Percentiles rank a stretch among this genome's conserved stretches.
These are phyloP conservation scores for Andrographis paniculata DNA, from an alignment of 305 asterid species.

Conservation along the genomic window DNA sequence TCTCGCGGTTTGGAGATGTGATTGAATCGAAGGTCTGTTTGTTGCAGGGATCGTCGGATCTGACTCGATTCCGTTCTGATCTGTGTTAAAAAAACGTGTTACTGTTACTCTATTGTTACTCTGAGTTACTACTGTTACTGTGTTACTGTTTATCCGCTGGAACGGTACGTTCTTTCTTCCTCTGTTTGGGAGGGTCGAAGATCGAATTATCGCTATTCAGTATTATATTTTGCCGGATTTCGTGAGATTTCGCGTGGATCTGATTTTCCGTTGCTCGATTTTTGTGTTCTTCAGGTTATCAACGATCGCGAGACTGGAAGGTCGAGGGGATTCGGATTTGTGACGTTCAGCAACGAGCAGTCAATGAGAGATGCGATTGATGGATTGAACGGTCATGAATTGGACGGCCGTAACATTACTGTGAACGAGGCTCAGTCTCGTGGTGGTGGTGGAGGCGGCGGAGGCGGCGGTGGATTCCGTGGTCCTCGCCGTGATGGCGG, in stretches of 20 bases:
- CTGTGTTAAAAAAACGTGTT: constrained; percentile 1
- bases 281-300: constrained; percentile 29
- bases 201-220: constrained; percentile 44
- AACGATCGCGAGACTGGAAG: constrained; percentile 71
- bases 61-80: constrained; percentile 33
- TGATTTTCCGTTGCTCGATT: neutral
- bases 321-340: constrained; percentile 73
- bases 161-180: constrained; percentile 34
- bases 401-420: constrained; percentile 55
- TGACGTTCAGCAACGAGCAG: constrained; percentile 49
- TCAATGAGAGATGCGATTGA: no score
- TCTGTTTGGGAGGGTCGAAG: constrained; percentile 26
- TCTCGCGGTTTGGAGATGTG: constrained; percentile 51
- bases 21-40: constrained; percentile 71
- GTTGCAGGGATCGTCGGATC: constrained; percentile 41
- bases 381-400: constrained; percentile 64
- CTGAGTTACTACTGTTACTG: constrained; percentile 23
- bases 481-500: constrained; percentile 27
- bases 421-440: constrained; percentile 71
- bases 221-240: neutral
- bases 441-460: constrained; percentile 39
- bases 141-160: constrained; percentile 33
- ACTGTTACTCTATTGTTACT: constrained; percentile 27
- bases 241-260: constrained; percentile 3
- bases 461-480: constrained; percentile 28